phyloP scores from a whole-genome alignment of 768 basidiomycete species.

The Piloderma croceum region DNA sequence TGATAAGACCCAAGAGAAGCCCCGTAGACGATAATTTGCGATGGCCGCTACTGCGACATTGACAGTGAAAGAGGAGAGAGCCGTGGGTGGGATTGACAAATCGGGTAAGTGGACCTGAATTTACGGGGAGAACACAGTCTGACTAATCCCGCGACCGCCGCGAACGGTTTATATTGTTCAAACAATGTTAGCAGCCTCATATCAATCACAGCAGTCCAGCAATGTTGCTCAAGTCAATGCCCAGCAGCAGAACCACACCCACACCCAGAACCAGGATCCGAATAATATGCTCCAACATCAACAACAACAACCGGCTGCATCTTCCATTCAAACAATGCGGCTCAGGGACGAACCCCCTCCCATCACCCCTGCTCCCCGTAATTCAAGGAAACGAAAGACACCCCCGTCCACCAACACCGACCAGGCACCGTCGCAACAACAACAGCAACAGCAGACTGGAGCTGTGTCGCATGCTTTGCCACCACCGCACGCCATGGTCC shows the following conservation, averaged over 20 bases:
- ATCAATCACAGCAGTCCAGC: slow-evolving; percentile 21
- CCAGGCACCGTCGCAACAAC: slow-evolving; percentile 10
- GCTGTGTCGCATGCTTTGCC: slow-evolving; percentile 29
- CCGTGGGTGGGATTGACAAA: slow-evolving; percentile 2
- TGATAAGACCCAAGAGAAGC: too few species aligned
- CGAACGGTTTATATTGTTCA: slow-evolving; percentile 11
- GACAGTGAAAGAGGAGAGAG: too few species aligned
- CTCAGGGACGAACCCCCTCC: slow-evolving; percentile 52
- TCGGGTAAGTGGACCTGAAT: slow-evolving; percentile 10
- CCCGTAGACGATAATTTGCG: too few species aligned
- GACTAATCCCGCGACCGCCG: slow-evolving; percentile 7
- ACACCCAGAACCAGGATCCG: slow-evolving; percentile 16
- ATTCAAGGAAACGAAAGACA: slow-evolving; percentile 63
- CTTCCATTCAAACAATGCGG: slow-evolving; percentile 39
- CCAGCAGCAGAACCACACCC: background rate
- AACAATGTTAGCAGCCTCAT: slow-evolving; percentile 10
- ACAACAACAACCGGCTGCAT: slow-evolving; percentile 8
- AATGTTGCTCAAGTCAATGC: slow-evolving; percentile 6
- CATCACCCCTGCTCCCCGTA: slow-evolving; percentile 39
- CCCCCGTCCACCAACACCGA: slow-evolving; percentile 42
- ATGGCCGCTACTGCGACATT: too few species aligned
- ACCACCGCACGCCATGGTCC: slow-evolving; percentile 50
- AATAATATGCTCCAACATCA: slow-evolving; percentile 20
- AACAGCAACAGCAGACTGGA: slow-evolving; percentile 14
- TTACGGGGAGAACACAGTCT: slow-evolving; percentile 9